A percentile compares a stretch with the other conserved stretches of the same genome.
Conservation (phyloP, 1,284 basidiomycete species). For the Leccinum huronense region DNA sequence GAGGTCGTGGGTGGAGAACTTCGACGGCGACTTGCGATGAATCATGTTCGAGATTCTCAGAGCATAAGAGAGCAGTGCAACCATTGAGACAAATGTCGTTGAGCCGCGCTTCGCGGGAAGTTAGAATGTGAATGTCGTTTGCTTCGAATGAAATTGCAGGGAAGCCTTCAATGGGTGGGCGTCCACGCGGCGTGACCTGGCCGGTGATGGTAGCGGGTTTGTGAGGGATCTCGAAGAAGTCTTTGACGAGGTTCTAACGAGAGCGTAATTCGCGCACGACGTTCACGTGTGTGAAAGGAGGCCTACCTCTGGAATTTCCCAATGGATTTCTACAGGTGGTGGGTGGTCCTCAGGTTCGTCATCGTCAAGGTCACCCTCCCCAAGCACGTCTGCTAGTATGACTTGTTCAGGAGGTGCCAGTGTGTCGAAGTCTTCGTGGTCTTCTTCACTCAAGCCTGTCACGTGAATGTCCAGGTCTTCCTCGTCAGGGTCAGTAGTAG, state of each 20-base stretch:
- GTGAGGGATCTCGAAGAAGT: neutral
- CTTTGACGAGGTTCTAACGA: neutral
- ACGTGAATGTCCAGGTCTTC: neutral
- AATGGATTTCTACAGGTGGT: neutral
- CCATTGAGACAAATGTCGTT: neutral
- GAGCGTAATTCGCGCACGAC: neutral
- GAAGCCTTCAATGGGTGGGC: neutral
- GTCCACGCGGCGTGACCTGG: neutral
- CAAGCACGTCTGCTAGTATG: neutral
- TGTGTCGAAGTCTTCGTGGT: neutral
- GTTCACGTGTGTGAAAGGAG: neutral
- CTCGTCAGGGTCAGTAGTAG: neutral
- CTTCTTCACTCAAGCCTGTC: neutral
- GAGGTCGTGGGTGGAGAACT: neutral
- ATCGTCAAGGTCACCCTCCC: neutral
- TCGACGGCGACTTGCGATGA: neutral
- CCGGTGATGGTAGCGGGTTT: neutral
- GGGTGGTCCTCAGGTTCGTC: neutral
- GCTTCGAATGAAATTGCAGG: neutral
- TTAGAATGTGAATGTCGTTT: neutral
- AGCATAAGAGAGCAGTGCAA: neutral
- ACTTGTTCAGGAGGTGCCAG: neutral
- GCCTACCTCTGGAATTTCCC: neutral
- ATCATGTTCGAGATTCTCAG: neutral
- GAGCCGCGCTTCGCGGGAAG: neutral